Percentiles rank a stretch among this genome's conserved stretches.
phyloP scores from a whole-genome alignment of 2,329 filamentous ascomycete species.

The Didymella glomerata region DNA sequence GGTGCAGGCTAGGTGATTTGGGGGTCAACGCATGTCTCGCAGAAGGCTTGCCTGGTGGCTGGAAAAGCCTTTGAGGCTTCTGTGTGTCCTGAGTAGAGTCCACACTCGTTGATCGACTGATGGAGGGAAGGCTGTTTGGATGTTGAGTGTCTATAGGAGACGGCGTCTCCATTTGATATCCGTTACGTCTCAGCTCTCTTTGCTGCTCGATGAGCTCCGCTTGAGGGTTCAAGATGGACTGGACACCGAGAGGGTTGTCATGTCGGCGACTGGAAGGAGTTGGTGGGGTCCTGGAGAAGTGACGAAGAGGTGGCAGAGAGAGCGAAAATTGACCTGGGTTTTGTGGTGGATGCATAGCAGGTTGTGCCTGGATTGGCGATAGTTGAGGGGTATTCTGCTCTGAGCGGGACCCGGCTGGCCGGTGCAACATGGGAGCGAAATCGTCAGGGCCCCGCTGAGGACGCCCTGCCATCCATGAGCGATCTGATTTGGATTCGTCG shows the following conservation, averaged over 20 bases:
- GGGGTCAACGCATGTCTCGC: constrained; percentile 65
- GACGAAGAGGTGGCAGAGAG: constrained; percentile 47
- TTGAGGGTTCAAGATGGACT: constrained; percentile 58
- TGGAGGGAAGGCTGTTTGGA: constrained; percentile 43
- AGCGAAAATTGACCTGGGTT: constrained; percentile 28
- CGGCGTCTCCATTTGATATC: constrained; percentile 56
- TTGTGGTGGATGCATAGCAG: constrained; percentile 41
- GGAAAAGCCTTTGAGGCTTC: constrained; percentile 36
- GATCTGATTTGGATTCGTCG: constrained; percentile 42
- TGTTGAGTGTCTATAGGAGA: constrained; percentile 50
- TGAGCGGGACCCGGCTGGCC: constrained; percentile 35
- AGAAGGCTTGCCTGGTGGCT: constrained; percentile 36
- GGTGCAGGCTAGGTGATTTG: constrained; percentile 61
- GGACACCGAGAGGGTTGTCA: constrained; percentile 53
- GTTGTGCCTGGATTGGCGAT: constrained; percentile 38
- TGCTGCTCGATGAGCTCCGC: constrained; percentile 46
- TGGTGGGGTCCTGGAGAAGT: constrained; percentile 47
- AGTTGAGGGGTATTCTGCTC: constrained; percentile 40
- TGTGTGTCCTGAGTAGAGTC: constrained; percentile 43
- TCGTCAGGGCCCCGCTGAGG: constrained; percentile 46
- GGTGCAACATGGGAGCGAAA: constrained; percentile 42
- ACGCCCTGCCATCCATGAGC: constrained; percentile 48
- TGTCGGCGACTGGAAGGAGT: constrained; percentile 43
- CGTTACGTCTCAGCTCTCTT: constrained; percentile 51
- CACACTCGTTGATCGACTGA: constrained; percentile 48